A percentile compares a stretch with the other conserved stretches of the same genome.
phyloP scores from a whole-genome alignment of 164 flowering plant species.

The Umbellularia californica region DNA sequence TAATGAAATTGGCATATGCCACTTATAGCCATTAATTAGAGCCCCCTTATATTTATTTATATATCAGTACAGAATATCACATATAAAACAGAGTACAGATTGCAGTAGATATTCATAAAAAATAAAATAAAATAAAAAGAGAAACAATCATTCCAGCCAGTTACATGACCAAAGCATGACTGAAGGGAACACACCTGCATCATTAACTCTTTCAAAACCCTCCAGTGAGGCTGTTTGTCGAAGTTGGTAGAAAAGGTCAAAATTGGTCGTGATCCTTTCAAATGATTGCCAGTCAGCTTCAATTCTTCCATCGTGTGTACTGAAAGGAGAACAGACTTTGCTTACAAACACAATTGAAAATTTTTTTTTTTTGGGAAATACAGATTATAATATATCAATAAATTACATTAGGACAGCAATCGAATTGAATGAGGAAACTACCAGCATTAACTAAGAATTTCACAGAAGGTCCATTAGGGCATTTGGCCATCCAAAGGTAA shows the following conservation, averaged over 20 bases:
- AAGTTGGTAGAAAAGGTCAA: constrained; percentile 88
- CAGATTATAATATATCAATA: not conserved
- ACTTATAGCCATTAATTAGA: too few species aligned
- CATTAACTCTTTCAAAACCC: constrained; percentile 79
- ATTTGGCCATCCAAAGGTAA: constrained; percentile 92
- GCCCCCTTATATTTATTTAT: too few species aligned
- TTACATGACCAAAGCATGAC: not conserved
- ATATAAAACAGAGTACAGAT: too few species aligned
- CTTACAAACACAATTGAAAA: not conserved
- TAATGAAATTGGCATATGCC: too few species aligned
- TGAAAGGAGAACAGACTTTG: constrained; percentile 19
- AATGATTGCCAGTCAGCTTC: constrained; percentile 95
- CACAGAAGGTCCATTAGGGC: constrained; percentile 96
- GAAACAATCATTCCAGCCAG: not conserved
- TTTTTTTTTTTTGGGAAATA: too few species aligned
- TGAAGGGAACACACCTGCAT: constrained; percentile 47
- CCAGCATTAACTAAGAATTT: constrained; percentile 95
- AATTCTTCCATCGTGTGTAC: constrained; percentile 99
- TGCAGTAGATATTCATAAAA: too few species aligned
- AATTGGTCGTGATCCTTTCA: constrained; percentile 83
- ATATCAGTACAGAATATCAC: too few species aligned
- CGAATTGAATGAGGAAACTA: constrained; percentile 19
- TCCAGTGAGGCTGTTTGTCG: constrained; percentile 82
- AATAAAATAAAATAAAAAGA: not conserved
- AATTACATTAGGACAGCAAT: not conserved